These are phyloP conservation scores for Linum trigynum DNA, from an alignment of 345 rosid genomes.

Conservation along the genomic window DNA sequence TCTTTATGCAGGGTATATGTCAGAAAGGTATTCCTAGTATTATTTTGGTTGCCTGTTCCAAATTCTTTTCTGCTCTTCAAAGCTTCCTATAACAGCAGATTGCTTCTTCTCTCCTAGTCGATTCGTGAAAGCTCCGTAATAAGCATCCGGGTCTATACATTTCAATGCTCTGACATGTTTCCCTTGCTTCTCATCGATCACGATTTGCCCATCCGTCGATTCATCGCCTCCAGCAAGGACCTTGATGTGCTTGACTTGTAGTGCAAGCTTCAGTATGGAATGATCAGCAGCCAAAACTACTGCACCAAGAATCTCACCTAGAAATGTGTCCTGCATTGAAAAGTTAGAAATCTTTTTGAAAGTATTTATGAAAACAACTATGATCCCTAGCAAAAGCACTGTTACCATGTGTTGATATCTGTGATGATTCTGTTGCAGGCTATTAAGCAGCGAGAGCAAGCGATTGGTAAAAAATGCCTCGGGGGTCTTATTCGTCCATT, in stretches of 20 bases:
- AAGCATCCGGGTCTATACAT: slow-evolving; percentile 14
- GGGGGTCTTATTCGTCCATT: not conserved
- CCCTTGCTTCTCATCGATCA: slow-evolving; percentile 17
- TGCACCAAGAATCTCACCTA: slow-evolving; percentile 15
- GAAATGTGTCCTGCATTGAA: not conserved
- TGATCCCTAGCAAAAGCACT: not conserved
- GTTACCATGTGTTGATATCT: slow-evolving; percentile 8
- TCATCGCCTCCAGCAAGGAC: slow-evolving; percentile 16
- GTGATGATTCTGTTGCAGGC: slow-evolving; percentile 1
- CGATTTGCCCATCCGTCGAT: slow-evolving; percentile 10
- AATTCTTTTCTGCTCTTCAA: slow-evolving; percentile 14
- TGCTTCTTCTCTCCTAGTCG: slow-evolving; percentile 10
- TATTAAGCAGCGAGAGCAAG: slow-evolving; percentile 8
- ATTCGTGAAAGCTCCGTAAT: slow-evolving; percentile 10
- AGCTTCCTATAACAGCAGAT: slow-evolving; percentile 22
- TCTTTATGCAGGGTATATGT: too few relatives aligned
- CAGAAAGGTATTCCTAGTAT: too few relatives aligned
- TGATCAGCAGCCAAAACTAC: slow-evolving; percentile 10
- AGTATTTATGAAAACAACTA: not conserved
- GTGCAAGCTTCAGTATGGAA: slow-evolving; percentile 9
- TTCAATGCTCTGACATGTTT: slow-evolving; percentile 17
- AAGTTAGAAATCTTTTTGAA: too few relatives aligned
- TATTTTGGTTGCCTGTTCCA: slow-evolving; percentile 1
- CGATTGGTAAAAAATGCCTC: slow-evolving; percentile 3
- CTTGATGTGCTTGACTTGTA: slow-evolving; percentile 8